Base-by-base conservation (phyloP, 495 filamentous ascomycete species). In the Podospora pseudoanserina region DNA sequence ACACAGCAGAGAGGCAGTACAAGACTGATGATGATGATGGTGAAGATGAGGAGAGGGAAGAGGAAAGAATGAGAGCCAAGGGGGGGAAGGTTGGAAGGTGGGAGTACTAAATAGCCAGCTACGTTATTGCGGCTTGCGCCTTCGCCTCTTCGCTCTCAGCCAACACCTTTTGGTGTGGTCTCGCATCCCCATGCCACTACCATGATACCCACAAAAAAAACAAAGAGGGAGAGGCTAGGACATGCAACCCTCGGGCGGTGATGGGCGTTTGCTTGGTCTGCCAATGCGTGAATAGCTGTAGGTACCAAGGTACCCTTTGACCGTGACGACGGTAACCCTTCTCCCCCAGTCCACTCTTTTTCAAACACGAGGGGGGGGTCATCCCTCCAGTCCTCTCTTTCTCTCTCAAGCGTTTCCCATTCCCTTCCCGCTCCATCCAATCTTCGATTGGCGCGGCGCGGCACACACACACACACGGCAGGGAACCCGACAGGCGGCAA, bases 191-290 rank as follows among this genome's bases (percentile, higher is more conserved):
- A 60, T 30, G 58, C 58, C 58, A 27, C 2, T 49, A 49, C 64
- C 15, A 65, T 27, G 49, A 53, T 65, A 65, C 63, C 16, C 30
- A 49, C 16, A 27, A 32, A 32, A 32, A 61, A 61, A 61, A 61
- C 23, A 61, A 61, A 32, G 27, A 61, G 30, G 30, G 20, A 63
- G 34, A 49, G 19, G 61, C 28, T 49, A 26, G 55, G 55, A 63
- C 19, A 60, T 64, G 58, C 69, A 66, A 61, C 70, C 57, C 66
- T 67, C 66, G 58, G 69, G 66, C 68, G 68, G n/a, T 27, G 59
- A 59, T 32, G 39, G 39, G 39, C 39, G 39, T 49, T 23, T 20
- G 56, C 61, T 58, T 65, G 19, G 64, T 59, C 39, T 49, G 30
- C 39, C 39, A 49, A 49, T 44, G 26, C 32, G 19, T 65, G 26